These are phyloP conservation scores for Luffa aegyptiaca DNA, from an alignment of 306 rosid genomes.

Conservation along the genomic window DNA sequence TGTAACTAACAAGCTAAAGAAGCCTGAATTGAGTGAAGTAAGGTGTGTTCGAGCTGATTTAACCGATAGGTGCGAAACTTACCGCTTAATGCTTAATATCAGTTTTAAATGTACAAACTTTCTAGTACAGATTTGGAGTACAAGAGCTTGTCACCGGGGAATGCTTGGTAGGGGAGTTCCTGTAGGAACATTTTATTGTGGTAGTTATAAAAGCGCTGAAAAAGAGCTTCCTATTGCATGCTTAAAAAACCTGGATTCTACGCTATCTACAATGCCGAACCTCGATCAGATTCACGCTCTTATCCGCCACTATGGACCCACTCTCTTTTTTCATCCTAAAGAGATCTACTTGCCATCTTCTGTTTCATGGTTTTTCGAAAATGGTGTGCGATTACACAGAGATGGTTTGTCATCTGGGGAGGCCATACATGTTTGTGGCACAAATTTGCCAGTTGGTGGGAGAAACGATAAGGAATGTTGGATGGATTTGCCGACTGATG, in stretches of 20 bases:
- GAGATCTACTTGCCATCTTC: slow-evolving; percentile 89
- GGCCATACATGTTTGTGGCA: slow-evolving; percentile 47
- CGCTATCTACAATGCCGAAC: slow-evolving; percentile 51
- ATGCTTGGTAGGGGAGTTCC: slow-evolving; percentile 59
- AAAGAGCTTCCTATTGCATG: slow-evolving; percentile 54
- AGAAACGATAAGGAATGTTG: slow-evolving; percentile 60
- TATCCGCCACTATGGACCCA: slow-evolving; percentile 79
- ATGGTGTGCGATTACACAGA: slow-evolving; percentile 51
- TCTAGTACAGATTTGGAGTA: slow-evolving; percentile 53
- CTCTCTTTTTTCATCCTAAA: slow-evolving; percentile 70
- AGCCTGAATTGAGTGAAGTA: slow-evolving; percentile 62
- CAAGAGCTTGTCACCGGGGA: slow-evolving; percentile 54
- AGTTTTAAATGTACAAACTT: slow-evolving; percentile 15
- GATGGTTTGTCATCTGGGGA: slow-evolving; percentile 37
- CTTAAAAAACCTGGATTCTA: slow-evolving; percentile 63
- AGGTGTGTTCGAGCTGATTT: slow-evolving; percentile 71
- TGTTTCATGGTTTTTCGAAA: slow-evolving; percentile 74
- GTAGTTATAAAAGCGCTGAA: slow-evolving; percentile 24
- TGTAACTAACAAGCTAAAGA: slow-evolving; percentile 45
- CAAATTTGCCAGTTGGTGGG: slow-evolving; percentile 64
- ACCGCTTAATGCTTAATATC: slow-evolving; percentile 30
- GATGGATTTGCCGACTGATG: slow-evolving; percentile 73
- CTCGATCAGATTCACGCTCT: slow-evolving; percentile 65
- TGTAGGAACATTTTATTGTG: slow-evolving; percentile 64
- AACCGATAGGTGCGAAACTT: slow-evolving; percentile 53